These are phyloP conservation scores for Podospora anserina DNA, from an alignment of 495 filamentous ascomycete species.

Conservation along the genomic window DNA sequence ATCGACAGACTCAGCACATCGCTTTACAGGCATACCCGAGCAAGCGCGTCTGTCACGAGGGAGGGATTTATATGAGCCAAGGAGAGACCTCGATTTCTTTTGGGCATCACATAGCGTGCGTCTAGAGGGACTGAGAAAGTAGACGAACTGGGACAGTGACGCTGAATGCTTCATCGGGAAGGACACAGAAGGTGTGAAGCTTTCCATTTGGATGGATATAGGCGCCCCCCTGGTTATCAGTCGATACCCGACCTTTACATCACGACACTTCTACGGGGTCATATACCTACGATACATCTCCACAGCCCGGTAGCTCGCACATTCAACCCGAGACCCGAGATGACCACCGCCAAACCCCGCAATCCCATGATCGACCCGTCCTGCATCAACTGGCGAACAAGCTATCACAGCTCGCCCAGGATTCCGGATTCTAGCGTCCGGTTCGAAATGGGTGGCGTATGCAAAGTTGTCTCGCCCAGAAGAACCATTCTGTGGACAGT, in stretches of 20 bases:
- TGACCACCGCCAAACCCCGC: not conserved
- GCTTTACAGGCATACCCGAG: not conserved
- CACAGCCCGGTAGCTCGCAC: not conserved
- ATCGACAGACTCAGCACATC: not conserved
- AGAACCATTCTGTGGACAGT: not conserved
- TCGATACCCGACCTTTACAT: not conserved
- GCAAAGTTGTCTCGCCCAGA: not conserved
- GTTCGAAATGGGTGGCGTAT: conserved; percentile 9
- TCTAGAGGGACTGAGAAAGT: not conserved
- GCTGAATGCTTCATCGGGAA: not conserved
- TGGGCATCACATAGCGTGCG: not conserved
- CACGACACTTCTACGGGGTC: not conserved
- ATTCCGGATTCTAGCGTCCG: not conserved
- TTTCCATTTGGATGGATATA: conserved; percentile 2
- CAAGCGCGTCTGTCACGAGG: not conserved
- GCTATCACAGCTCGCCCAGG: not conserved
- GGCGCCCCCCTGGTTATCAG: not conserved
- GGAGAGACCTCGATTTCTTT: not conserved
- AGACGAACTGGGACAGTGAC: not conserved
- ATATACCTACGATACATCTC: not conserved
- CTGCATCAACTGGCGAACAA: conserved; percentile 7
- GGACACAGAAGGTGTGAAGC: not conserved
- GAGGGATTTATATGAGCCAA: not conserved
- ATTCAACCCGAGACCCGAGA: not conserved
- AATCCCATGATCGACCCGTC: conserved; percentile 9